A percentile compares a stretch with the other conserved stretches of the same genome.
Conservation (phyloP, 176 grass and related monocot genomes). For the Lolium perenne region DNA sequence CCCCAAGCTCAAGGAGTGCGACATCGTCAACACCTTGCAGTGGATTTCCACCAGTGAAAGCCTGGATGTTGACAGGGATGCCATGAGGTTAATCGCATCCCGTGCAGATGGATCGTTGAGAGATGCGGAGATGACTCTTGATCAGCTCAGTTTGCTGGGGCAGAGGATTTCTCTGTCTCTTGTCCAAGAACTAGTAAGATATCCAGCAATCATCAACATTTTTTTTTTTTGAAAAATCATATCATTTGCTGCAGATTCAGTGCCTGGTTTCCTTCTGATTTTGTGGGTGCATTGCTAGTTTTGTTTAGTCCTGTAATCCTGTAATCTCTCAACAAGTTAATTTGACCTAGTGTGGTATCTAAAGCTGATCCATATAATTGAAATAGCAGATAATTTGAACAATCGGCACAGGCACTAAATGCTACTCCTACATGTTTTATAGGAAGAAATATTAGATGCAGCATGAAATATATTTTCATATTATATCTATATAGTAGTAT, state of each 20-base stretch:
- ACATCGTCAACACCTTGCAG: constrained; percentile 70
- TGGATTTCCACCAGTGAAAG: constrained; percentile 82
- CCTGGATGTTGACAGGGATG: constrained; percentile 86
- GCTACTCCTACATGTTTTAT: neutral
- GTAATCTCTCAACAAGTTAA: constrained; percentile 21
- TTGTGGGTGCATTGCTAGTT: constrained; percentile 22
- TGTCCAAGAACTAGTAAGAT: constrained; percentile 99
- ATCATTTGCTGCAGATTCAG: neutral
- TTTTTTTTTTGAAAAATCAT: neutral
- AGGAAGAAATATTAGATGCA: neutral
- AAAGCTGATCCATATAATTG: neutral
- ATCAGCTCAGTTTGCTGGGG: constrained; percentile 91
- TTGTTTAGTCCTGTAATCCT: neutral
- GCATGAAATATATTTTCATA: neutral
- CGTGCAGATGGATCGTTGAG: constrained; percentile 88
- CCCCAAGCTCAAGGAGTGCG: constrained; percentile 85
- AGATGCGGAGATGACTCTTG: constrained; percentile 96
- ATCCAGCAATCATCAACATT: neutral
- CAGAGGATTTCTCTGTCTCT: constrained; percentile 86
- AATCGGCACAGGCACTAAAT: neutral
- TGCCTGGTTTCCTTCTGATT: constrained; percentile 30
- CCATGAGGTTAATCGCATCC: constrained; percentile 76
- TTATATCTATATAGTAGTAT: neutral
- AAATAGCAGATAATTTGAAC: constrained; percentile 10
- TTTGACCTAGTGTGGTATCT: constrained; percentile 25